phyloP scores from a whole-genome alignment of 2,329 filamentous ascomycete species.

The Dactylellina sp. region DNA sequence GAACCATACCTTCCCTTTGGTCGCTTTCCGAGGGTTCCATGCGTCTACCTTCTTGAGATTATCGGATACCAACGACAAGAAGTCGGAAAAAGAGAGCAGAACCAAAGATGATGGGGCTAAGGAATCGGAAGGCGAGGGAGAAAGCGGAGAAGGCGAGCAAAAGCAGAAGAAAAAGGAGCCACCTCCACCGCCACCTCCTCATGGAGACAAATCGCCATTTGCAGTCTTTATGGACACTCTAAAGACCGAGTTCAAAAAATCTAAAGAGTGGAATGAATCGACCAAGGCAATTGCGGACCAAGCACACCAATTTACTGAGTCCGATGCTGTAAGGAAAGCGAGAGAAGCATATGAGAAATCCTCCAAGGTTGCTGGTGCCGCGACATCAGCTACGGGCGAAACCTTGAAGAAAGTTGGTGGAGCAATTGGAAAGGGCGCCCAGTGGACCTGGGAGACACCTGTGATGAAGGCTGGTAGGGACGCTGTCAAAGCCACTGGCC shows the following conservation, averaged over 20 bases:
- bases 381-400: constrained; percentile 79
- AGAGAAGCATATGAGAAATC: constrained; percentile 88
- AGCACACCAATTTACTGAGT: constrained; percentile 91
- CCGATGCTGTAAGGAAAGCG: constrained; percentile 86
- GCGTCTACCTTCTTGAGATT: constrained; percentile 55
- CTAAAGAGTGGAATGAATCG: constrained; percentile 98
- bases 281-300: constrained; percentile 92
- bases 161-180: constrained; percentile 70
- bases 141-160: constrained; percentile 65
- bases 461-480: constrained; percentile 91
- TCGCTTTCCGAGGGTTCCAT: constrained; percentile 55
- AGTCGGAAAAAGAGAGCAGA: constrained; percentile 56
- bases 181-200: constrained; percentile 86
- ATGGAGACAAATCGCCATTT: constrained; percentile 98
- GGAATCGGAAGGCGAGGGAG: constrained; percentile 66
- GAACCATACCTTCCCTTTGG: constrained; percentile 46
- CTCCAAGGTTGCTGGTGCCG: constrained; percentile 73
- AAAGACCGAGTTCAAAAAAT: constrained; percentile 90
- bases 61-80: constrained; percentile 45
- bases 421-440: constrained; percentile 87
- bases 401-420: constrained; percentile 87
- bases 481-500: constrained; percentile 85
- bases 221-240: constrained; percentile 99
- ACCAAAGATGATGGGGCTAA: constrained; percentile 63
- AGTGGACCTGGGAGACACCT: constrained; percentile 96